Evolutionary conservation across 805 yeast genomes (phyloP).

Genomic region (Lipomyces sp.): DNA sequence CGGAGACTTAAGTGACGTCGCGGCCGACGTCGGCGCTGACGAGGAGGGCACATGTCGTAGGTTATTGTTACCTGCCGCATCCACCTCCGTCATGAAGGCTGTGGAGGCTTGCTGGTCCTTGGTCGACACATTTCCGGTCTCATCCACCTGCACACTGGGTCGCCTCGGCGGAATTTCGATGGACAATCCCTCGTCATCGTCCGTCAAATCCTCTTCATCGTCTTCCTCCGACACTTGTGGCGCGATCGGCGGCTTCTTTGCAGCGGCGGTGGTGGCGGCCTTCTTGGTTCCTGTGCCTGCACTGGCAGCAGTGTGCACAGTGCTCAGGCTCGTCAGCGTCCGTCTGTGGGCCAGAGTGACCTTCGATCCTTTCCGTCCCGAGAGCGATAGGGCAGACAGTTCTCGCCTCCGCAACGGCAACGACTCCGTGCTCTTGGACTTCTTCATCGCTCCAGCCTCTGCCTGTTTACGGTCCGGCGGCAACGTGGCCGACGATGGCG

Average conservation of each 20-base stretch:
- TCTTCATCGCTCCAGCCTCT: constrained; percentile 15
- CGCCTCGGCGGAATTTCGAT: constrained; percentile 22
- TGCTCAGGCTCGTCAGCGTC: constrained; percentile 21
- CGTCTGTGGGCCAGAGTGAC: constrained; percentile 25
- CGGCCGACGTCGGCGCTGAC: constrained; percentile 34
- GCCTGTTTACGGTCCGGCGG: constrained; percentile 7
- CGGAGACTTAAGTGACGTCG: constrained; percentile 30
- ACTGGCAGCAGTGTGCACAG: neutral
- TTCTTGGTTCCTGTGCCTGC: constrained; percentile 1
- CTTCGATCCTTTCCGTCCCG: constrained; percentile 29
- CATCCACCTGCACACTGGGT: neutral
- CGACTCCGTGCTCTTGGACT: constrained; percentile 31
- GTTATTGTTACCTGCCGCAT: constrained; percentile 10
- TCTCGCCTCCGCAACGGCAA: constrained; percentile 17
- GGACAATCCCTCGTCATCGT: constrained; percentile 30
- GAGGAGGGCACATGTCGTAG: constrained; percentile 29
- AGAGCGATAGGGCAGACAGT: constrained; percentile 21
- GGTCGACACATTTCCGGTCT: constrained; percentile 1
- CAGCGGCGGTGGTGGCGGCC: neutral
- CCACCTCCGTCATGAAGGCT: constrained; percentile 14
- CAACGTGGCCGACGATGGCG: constrained; percentile 12
- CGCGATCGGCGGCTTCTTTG: constrained; percentile 9
- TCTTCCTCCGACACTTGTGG: constrained; percentile 22
- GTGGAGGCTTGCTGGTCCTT: constrained; percentile 15
- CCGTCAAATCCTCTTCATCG: constrained; percentile 24